Evolutionary conservation across 2,329 filamentous ascomycete genomes (phyloP).

Genomic region (Diplodia seriata): DNA sequence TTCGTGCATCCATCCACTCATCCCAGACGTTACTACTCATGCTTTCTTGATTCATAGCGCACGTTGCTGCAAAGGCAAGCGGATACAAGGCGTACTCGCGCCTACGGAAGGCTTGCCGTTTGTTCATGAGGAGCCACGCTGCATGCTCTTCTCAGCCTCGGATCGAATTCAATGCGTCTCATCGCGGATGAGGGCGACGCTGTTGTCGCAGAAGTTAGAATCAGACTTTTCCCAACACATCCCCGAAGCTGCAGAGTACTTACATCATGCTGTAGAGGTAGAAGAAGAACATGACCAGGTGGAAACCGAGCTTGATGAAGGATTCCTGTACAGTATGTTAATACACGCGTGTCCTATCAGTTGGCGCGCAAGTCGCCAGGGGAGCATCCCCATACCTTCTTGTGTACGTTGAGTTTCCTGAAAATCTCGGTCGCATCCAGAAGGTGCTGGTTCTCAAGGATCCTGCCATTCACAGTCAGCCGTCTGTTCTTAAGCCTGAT

Average conservation of each 20-base stretch:
- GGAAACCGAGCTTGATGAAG: conserved; percentile 98
- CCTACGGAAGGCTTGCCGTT: conserved; percentile 13
- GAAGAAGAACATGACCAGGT: conserved; percentile 99
- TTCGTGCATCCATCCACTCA: conserved; percentile 26
- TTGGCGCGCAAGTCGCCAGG: background rate
- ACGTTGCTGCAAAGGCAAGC: conserved; percentile 19
- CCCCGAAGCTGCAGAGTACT: background rate
- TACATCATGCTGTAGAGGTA: conserved; percentile 97
- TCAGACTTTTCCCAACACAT: background rate
- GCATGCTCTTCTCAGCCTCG: conserved; percentile 49
- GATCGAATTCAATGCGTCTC: conserved; percentile 74
- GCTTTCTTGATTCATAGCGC: conserved; percentile 23
- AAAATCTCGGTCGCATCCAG: conserved; percentile 99
- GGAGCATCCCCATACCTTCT: conserved; percentile 71
- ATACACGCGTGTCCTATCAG: background rate
- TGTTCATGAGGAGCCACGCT: conserved; percentile 23
- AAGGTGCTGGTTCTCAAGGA: conserved; percentile 95
- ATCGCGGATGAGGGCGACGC: conserved; percentile 91
- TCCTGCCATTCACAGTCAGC: conserved; percentile 65
- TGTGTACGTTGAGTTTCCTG: conserved; percentile 97
- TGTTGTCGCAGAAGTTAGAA: conserved; percentile 35
- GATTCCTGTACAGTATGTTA: conserved; percentile 73
- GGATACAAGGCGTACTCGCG: background rate
- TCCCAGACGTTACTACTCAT: conserved; percentile 25
- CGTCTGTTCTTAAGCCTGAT: conserved; percentile 17